Base-by-base conservation (phyloP, 352 stramenopile genomes). In the Globisporangium apiculatum region DNA sequence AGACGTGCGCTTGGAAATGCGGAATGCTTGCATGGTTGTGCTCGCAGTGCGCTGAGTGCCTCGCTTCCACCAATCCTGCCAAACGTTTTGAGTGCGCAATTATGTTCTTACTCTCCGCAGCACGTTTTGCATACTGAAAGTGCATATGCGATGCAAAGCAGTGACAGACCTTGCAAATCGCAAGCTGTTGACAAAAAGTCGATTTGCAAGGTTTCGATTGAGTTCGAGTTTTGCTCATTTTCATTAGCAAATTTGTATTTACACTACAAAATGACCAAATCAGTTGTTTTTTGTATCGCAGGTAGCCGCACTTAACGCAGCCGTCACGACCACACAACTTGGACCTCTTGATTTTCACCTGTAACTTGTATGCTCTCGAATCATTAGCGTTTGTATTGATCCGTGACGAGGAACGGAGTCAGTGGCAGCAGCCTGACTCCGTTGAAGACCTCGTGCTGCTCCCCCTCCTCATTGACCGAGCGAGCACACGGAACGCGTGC, bases 1-100 rank as follows among this genome's bases (percentile, higher is more conserved):
- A 92, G 82, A 94, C 79, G 77, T 89, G 74, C 84, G 84, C 77
- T 84, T 87, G 58, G 69, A 70, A 71, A 82, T 76, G 57, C 60
- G 63, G 75, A 83, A 67, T 80, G 69, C 55, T 31, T 31, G 24
- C 24, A 31, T 31, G 24, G 24, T 31, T 31, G 24, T 31, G 24
- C 24, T 31, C 24, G 24, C 24, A 43, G 7, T 43, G 40, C 40
- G 10, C 35, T 17, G 51, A 71, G 58, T 52, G 12, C 31, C 53
- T 67, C 61, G 60, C 69, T 71, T 71, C 72, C 72, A 81, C 67
- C 65, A 63, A 53, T 78, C 24, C 24, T 31, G 24, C 24, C 24
- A 31, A 3, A 31, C 24, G 24, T 31, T 31, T 31, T 3, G 24
- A 31, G 24, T 0, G 24, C 24, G 24, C 24, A 3, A 31, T 31